Evolutionary conservation across 2,329 filamentous ascomycete genomes (phyloP), one percentile per base, ranked within the genome.

Genomic region (Bipolaris oryzae): DNA sequence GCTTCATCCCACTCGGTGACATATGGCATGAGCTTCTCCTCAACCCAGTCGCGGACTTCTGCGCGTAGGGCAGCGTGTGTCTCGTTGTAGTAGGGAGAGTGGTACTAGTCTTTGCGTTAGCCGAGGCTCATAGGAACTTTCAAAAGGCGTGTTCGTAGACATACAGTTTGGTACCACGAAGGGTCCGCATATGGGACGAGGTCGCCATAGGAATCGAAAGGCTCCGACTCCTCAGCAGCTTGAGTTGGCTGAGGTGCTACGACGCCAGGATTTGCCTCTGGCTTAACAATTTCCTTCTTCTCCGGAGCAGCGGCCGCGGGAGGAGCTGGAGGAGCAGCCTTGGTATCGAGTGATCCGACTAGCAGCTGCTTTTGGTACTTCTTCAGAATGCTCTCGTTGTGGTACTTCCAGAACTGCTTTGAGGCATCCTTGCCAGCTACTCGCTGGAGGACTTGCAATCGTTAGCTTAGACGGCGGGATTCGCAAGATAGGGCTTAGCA

Each of bases 1-100:
- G 89, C 91, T 83, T 98, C 95, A 68, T 99, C 95, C 95, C 95
- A 99, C 77, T 99, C 95, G 38, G 87, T 90, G 54, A 98, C 91
- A 69, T 94, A 85, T 20, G 95, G 94, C 81, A 96, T 92, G 75
- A 98, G 89, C 69, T 92, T 91, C 54, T 83, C 85, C 60, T 96
- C 91, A 53, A 99, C 86, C 93, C 93, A 99, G 81, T 92, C 85
- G 72, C 95, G 90, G 58, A 97, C 84, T 82, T 99, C 95, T 63
- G 87, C 89, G 58, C 95, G 92, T 47, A 99, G 89, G 49, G 92
- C 92, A 54, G 87, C 93, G 78, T 99, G 95, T 5, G 91, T 88
- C 78, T 96, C 89, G 80, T 97, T 97, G 84, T 89, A 96, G 84
- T 97, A 98, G 25, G 94, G 92, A 1, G 94, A 96, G 81, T 96